Percentiles rank a stretch among this genome's conserved stretches.
These are phyloP conservation scores for Halophytophthora polymorphica DNA, from an alignment of 352 stramenopile species.

Conservation along the genomic window DNA sequence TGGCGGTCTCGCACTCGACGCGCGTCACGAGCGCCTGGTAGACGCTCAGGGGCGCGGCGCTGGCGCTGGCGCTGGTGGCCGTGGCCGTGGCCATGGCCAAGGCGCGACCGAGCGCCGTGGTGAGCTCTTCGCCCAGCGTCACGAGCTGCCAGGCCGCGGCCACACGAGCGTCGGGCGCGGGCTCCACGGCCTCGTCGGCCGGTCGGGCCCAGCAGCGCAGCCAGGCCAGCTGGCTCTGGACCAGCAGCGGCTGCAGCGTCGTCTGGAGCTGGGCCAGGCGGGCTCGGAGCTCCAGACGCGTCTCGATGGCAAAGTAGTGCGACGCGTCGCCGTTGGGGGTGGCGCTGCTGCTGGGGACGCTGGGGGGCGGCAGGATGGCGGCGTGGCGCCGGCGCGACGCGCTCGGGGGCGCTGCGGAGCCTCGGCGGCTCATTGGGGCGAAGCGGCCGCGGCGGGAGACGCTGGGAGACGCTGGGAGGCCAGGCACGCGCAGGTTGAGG, in stretches of 20 bases:
- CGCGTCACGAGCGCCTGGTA: conserved; percentile 47
- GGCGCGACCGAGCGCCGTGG: conserved; percentile 30
- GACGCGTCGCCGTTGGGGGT: conserved; percentile 23
- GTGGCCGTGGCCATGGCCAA: conserved; percentile 37
- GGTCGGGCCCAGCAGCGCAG: conserved; percentile 44
- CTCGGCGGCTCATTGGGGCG: too few species aligned
- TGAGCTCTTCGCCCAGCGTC: conserved; percentile 36
- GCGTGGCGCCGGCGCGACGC: conserved; percentile 7
- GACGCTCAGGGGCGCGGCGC: conserved; percentile 25
- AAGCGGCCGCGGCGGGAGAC: too few species aligned
- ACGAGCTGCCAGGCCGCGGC: conserved; percentile 33
- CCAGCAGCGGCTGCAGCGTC: conserved; percentile 34
- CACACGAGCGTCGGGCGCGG: not conserved
- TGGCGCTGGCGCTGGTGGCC: conserved; percentile 1
- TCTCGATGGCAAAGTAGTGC: conserved; percentile 64
- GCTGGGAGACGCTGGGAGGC: not conserved
- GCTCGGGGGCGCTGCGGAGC: too few species aligned
- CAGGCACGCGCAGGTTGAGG: conserved; percentile 4
- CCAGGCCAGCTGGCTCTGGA: conserved; percentile 59
- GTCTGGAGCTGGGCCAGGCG: conserved; percentile 35
- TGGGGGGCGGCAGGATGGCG: conserved; percentile 8
- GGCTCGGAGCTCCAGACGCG: conserved; percentile 45
- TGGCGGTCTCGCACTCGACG: conserved; percentile 31
- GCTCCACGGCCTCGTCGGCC: conserved; percentile 1
- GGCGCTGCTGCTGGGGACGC: conserved; percentile 8